A percentile compares a stretch with the other conserved stretches of the same genome.
These are phyloP conservation scores for Sporothrix phasma DNA, from an alignment of 2,329 filamentous ascomycete genomes.

Conservation along the genomic window DNA sequence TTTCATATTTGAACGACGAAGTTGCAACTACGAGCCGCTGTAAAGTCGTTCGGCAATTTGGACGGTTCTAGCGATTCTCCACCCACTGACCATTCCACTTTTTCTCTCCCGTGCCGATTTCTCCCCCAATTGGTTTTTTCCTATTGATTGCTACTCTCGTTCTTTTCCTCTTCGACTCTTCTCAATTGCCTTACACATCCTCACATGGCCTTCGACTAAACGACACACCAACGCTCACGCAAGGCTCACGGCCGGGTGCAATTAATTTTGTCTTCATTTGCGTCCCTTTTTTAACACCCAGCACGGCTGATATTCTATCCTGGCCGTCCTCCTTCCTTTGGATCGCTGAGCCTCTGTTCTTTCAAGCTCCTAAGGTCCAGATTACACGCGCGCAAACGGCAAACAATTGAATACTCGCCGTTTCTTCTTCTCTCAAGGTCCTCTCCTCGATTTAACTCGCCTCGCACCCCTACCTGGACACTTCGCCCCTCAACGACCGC, in stretches of 20 bases:
- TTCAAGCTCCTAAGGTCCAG: slow-evolving; percentile 15
- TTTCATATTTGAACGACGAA: not conserved
- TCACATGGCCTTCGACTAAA: slow-evolving; percentile 5
- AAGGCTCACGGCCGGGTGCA: not conserved
- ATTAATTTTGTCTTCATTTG: not conserved
- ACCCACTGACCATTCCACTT: slow-evolving; percentile 11
- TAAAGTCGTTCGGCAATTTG: slow-evolving; percentile 7
- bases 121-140: slow-evolving; percentile 11
- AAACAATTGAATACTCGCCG: not conserved
- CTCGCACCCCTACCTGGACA: not conserved
- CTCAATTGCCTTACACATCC: not conserved
- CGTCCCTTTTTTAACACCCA: not conserved
- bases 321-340: not conserved
- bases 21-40: not conserved
- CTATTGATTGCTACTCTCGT: not conserved
- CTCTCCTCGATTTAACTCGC: not conserved
- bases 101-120: slow-evolving; percentile 11
- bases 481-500: not conserved
- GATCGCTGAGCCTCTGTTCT: slow-evolving; percentile 17
- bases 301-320: not conserved
- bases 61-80: not conserved
- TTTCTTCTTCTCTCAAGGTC: not conserved
- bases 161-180: not conserved
- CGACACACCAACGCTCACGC: not conserved
- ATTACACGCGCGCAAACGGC: not conserved